phyloP scores from a whole-genome alignment of 1,284 basidiomycete species.

The Melampsora larici-populina region DNA sequence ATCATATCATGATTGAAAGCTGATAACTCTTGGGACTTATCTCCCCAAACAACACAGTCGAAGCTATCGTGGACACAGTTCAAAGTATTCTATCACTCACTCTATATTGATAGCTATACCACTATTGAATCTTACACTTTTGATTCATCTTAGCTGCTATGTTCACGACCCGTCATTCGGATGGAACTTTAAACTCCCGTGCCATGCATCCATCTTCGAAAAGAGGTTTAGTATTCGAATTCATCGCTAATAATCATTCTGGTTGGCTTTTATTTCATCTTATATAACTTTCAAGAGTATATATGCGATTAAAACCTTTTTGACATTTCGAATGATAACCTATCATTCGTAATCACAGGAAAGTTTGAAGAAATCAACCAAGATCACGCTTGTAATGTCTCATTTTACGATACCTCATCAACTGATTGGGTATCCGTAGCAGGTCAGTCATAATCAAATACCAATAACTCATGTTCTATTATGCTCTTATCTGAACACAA shows the following conservation, averaged over 20 bases:
- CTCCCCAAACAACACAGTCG: neutral
- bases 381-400: constrained; percentile 73
- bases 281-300: neutral
- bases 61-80: constrained; percentile 18
- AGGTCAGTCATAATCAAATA: constrained; percentile 63
- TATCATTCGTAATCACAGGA: neutral
- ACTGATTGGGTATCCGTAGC: constrained; percentile 82
- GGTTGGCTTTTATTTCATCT: constrained; percentile 61
- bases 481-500: constrained; percentile 6
- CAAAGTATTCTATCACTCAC: constrained; percentile 6
- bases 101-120: neutral
- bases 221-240: constrained; percentile 59
- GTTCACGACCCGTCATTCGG: constrained; percentile 72
- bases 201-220: constrained; percentile 70
- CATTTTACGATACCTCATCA: constrained; percentile 67
- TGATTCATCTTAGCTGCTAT: constrained; percentile 59
- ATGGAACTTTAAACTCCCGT: constrained; percentile 73
- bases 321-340: neutral
- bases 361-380: constrained; percentile 31
- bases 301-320: neutral
- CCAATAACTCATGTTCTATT: too few species aligned
- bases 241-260: constrained; percentile 72
- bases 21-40: neutral
- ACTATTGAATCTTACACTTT: neutral
- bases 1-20: neutral